phyloP scores from a whole-genome alignment of 2,329 filamentous ascomycete species.

The Ophiostoma piceae region DNA sequence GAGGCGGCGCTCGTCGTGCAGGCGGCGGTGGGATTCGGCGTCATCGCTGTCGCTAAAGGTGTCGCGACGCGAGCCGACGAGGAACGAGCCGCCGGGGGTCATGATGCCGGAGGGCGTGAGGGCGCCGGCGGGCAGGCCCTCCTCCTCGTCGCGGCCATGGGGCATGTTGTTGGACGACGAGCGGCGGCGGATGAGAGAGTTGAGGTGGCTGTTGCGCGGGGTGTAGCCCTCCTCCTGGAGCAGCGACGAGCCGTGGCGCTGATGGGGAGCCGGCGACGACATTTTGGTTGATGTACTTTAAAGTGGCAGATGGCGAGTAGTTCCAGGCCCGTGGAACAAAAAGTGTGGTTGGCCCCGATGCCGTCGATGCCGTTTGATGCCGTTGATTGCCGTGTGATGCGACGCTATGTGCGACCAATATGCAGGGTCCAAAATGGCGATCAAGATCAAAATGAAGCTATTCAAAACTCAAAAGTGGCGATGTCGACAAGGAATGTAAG shows the following conservation, averaged over 20 bases:
- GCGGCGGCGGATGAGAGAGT: slow-evolving; percentile 46
- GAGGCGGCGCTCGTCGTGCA: slow-evolving; percentile 54
- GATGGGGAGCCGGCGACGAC: slow-evolving; percentile 28
- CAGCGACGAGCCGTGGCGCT: slow-evolving; percentile 29
- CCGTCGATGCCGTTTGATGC: not conserved
- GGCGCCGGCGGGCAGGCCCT: slow-evolving; percentile 17
- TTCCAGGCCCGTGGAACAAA: not conserved
- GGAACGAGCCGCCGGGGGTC: slow-evolving; percentile 17
- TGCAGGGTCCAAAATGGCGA: not conserved
- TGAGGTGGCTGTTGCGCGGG: slow-evolving; percentile 35
- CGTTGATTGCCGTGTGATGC: not conserved
- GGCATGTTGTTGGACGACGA: slow-evolving; percentile 28
- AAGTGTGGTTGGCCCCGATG: not conserved
- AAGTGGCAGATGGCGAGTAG: not conserved
- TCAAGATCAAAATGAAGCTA: not conserved
- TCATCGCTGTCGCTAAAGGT: slow-evolving; percentile 38
- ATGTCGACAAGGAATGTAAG: not conserved
- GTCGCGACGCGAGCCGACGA: slow-evolving; percentile 28
- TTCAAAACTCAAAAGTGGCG: not conserved
- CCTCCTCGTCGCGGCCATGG: slow-evolving; percentile 28
- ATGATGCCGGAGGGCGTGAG: slow-evolving; percentile 19
- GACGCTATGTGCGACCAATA: not conserved
- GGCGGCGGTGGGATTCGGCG: slow-evolving; percentile 35
- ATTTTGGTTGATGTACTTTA: slow-evolving; percentile 20
- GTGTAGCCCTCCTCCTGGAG: slow-evolving; percentile 45